Base-by-base conservation (phyloP, 2,329 filamentous ascomycete genomes). In the Penicillium freii region DNA sequence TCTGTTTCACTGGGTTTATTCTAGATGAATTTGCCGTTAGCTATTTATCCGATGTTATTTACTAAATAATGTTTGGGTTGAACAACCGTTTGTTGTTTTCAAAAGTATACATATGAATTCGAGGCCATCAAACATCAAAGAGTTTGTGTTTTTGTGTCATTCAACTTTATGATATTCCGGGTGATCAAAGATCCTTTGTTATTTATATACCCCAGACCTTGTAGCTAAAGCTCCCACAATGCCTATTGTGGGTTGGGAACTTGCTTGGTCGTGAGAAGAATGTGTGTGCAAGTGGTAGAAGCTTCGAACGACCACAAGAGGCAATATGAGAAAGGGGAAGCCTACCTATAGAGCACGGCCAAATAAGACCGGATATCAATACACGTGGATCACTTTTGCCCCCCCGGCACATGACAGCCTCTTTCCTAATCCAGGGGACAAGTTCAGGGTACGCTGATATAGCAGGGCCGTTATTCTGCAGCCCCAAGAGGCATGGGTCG, bases 321-420 rank as follows among this genome's bases (percentile, higher is more conserved):
- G 51, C 39, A 58, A 52, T 2, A 31, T 44, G 25, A 54, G 39
- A 23, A 59, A 52, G 42, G 43, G 48, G 42, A 34, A 53, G 19
- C 8, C 21, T 46, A 42, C 42, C 33, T 31, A 55, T n/a, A 34
- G 11, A 40, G 33, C 27, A 56, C 34, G 34, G 40, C 38, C 42
- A 62, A 54, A 60, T 53, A 60, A 51, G 34, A 36, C 56, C 46
- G 33, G 51, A 54, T 34, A 50, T 45, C 38, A 56, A 52, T 48
- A 61, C 61, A 64, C 65, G 62, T 67, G 64, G 65, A 59, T 59
- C 49, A 57, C 46, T 27, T 49, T 51, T 40, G 55, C 31, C 38
- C 44, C 57, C 47, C 49, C 49, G 19, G 53, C 33, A 27, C 48
- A 54, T 50, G 27, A 38, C 31, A 56, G 38, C 58, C 58, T 62